Evolutionary conservation across 495 filamentous ascomycete genomes (phyloP), one percentile per base, ranked within the genome.

Genomic region (Lindgomyces ingoldianus): DNA sequence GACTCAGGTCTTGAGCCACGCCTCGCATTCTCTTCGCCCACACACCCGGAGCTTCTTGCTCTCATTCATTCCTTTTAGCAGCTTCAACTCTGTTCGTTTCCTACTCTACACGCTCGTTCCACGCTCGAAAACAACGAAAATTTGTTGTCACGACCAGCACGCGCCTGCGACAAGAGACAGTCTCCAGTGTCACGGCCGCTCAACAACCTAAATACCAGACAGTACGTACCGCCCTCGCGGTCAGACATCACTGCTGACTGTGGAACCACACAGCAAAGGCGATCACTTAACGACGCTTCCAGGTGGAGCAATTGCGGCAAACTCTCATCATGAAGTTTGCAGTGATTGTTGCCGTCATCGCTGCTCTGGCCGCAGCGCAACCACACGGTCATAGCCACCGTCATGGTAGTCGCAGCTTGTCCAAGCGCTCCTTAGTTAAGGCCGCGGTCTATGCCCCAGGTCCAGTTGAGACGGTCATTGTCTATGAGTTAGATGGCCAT

Each of bases 401-500:
- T 24, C 76, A 78, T 51, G 44, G 21, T 30, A 72, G 70, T 11
- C 76, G 74, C 54, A 58, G 25, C 22, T 68, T 75, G 9, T 56
- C 53, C 19, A 68, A 76, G 39, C 72, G 66, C 27, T 50, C 60
- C 3, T 60, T 64, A 1, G 60, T 58, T 39, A 27, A 39, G 3
- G 62, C 29, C 19, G 55, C 60, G 36, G 61, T 70, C 27, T 62
- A 69, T 51, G 62, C 61, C 8, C 60, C 70, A 14, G 72, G 69
- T n/a, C 62, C 71, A 8, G 66, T 67, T 12, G 67, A 62, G 12
- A 76, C 74, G 19, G 70, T 74, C 33, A 49, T 70, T 42, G 68
- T 73, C 10, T 76, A 75, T 66, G 69, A 71, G 26, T 64, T 77
- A 14, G 69, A 76, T 21, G 73, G 74, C 11, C 48, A 61, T 18